Evolutionary conservation across 768 basidiomycete genomes (phyloP).

Genomic region (Panaeolus papilionaceus): DNA sequence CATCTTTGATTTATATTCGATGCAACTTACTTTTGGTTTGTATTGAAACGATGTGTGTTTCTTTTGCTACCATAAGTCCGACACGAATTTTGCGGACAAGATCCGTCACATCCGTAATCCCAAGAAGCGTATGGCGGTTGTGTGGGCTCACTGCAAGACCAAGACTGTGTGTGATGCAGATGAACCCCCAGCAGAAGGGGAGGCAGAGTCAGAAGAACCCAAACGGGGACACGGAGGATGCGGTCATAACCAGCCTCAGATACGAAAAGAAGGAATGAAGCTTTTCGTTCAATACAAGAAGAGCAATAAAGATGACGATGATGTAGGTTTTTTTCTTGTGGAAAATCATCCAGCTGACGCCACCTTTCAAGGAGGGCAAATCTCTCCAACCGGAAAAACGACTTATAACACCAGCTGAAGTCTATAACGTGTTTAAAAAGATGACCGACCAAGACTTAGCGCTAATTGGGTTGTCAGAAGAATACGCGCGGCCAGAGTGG

Average conservation of each 20-base stretch:
- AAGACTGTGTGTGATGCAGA: slow-evolving; percentile 91
- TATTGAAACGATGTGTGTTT: slow-evolving; percentile 22
- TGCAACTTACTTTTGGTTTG: slow-evolving; percentile 20
- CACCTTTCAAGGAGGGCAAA: slow-evolving; percentile 69
- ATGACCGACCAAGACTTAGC: slow-evolving; percentile 89
- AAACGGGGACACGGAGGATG: slow-evolving; percentile 98
- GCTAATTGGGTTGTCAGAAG: slow-evolving; percentile 90
- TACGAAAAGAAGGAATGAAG: slow-evolving; percentile 95
- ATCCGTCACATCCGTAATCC: slow-evolving; percentile 87
- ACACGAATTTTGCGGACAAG: slow-evolving; percentile 85
- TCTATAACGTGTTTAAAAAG: slow-evolving; percentile 96
- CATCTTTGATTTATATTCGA: slow-evolving; percentile 47
- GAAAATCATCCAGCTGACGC: slow-evolving; percentile 23
- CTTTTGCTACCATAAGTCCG: slow-evolving; percentile 64
- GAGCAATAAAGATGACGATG: slow-evolving; percentile 94
- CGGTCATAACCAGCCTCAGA: slow-evolving; percentile 87
- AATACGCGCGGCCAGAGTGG: slow-evolving; percentile 98
- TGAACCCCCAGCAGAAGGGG: slow-evolving; percentile 86
- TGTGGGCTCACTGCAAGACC: slow-evolving; percentile 87
- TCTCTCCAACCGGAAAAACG: slow-evolving; percentile 84
- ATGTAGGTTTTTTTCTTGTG: slow-evolving; percentile 43
- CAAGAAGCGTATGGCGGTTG: slow-evolving; percentile 85
- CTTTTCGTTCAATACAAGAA: slow-evolving; percentile 95
- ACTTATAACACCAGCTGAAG: slow-evolving; percentile 82
- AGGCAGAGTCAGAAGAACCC: slow-evolving; percentile 68